A percentile compares a stretch with the other conserved stretches of the same genome.
Evolutionary conservation across 1,139 yeast species (phyloP).

Genomic region (Sugiyamaella neomexicana): DNA sequence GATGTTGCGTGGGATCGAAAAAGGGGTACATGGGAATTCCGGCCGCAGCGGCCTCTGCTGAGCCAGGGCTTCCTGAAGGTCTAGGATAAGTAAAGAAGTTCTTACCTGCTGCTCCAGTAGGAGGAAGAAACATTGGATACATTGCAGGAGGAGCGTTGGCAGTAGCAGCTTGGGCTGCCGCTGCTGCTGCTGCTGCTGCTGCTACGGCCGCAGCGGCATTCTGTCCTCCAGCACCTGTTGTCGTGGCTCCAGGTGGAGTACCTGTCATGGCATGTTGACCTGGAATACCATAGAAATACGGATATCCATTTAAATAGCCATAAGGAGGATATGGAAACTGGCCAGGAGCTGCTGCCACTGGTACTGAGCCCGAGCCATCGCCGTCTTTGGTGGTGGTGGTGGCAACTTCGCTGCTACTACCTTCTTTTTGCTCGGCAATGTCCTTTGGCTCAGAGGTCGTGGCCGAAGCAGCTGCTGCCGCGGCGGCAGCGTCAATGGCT

Average conservation of each 20-base stretch:
- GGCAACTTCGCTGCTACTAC: not conserved
- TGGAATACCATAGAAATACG: slow-evolving; percentile 17
- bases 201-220: slow-evolving; percentile 9
- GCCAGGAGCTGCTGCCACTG: slow-evolving; percentile 5
- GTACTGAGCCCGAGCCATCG: not conserved
- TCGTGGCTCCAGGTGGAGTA: not conserved
- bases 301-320: slow-evolving; percentile 18
- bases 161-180: not conserved
- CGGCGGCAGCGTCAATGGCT: slow-evolving; percentile 9
- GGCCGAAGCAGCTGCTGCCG: slow-evolving; percentile 8
- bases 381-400: slow-evolving; percentile 6
- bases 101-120: slow-evolving; percentile 13
- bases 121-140: slow-evolving; percentile 5
- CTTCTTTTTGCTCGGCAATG: not conserved
- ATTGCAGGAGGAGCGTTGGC: slow-evolving; percentile 1
- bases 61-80: slow-evolving; percentile 16
- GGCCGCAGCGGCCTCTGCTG: slow-evolving; percentile 3
- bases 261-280: slow-evolving; percentile 4
- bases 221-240: not conserved
- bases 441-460: slow-evolving; percentile 4
- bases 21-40: slow-evolving; percentile 9
- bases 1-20: slow-evolving; percentile 12
- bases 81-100: slow-evolving; percentile 7
- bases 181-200: slow-evolving; percentile 13
- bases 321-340: slow-evolving; percentile 18